These are phyloP conservation scores for Elongisporangium prolatum DNA, from an alignment of 352 stramenopile species.

Conservation along the genomic window DNA sequence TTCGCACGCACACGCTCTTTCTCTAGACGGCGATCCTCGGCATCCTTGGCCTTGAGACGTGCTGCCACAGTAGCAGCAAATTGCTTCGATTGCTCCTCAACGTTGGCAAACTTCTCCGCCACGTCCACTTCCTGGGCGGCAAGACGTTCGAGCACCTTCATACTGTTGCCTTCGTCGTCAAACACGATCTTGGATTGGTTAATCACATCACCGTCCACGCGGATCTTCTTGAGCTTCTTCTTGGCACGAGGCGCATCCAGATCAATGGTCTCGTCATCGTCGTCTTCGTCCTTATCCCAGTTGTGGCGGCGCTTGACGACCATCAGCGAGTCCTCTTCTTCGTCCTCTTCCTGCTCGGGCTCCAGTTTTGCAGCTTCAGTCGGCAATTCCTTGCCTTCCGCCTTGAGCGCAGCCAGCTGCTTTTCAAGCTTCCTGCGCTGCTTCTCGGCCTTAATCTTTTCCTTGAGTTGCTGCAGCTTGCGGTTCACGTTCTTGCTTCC, in stretches of 20 bases:
- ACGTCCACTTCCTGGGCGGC: constrained; percentile 33
- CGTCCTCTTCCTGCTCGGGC: constrained; percentile 40
- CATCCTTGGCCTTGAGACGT: constrained; percentile 74
- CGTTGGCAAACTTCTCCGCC: constrained; percentile 44
- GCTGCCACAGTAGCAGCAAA: constrained; percentile 64
- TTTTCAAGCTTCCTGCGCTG: constrained; percentile 89
- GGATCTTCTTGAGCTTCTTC: constrained; percentile 83
- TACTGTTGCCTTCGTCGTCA: constrained; percentile 90
- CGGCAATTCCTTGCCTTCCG: constrained; percentile 22
- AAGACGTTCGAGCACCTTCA: constrained; percentile 59
- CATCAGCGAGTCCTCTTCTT: constrained; percentile 89
- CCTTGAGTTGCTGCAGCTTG: constrained; percentile 96
- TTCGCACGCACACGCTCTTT: constrained; percentile 88
- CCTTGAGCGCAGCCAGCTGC: constrained; percentile 42
- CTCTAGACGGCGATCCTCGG: constrained; percentile 70
- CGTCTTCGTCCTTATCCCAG: constrained; percentile 52
- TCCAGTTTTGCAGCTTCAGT: constrained; percentile 27
- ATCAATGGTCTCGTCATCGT: constrained; percentile 46
- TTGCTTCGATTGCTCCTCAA: constrained; percentile 56
- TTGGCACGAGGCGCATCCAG: constrained; percentile 65
- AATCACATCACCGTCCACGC: constrained; percentile 58
- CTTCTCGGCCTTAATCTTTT: constrained; percentile 97
- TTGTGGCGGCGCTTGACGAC: constrained; percentile 91
- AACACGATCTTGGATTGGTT: constrained; percentile 90
- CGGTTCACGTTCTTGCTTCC: constrained; percentile 97